phyloP scores from a whole-genome alignment of 768 basidiomycete genomes.

The Suillus clintonianus region DNA sequence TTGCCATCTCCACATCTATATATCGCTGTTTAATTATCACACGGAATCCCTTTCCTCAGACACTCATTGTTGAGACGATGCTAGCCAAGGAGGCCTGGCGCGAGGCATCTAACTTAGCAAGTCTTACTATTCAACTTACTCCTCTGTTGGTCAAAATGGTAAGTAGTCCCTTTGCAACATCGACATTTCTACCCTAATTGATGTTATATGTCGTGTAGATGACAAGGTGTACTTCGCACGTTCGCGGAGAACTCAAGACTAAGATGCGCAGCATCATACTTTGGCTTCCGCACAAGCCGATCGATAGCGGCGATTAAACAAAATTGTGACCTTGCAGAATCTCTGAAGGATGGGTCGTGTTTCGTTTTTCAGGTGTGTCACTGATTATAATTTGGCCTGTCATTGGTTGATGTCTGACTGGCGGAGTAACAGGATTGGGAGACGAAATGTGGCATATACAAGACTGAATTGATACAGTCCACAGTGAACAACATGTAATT shows the following conservation, averaged over 20 bases:
- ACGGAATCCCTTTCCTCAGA: too few species aligned
- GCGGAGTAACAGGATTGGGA: slow-evolving; percentile 1
- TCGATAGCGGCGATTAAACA: background rate
- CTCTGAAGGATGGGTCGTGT: slow-evolving; percentile 5
- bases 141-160: too few species aligned
- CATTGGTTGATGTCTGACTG: background rate
- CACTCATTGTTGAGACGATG: too few species aligned
- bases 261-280: slow-evolving; percentile 2
- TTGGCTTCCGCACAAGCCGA: slow-evolving; percentile 1
- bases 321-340: slow-evolving; percentile 1
- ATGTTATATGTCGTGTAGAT: background rate
- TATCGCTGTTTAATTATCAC: too few species aligned
- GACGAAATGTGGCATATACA: slow-evolving; percentile 23
- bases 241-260: slow-evolving; percentile 9
- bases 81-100: too few species aligned
- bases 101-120: too few species aligned
- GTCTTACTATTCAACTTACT: too few species aligned
- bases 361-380: slow-evolving; percentile 5
- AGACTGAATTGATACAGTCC: slow-evolving; percentile 25
- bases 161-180: too few species aligned
- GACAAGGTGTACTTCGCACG: slow-evolving; percentile 8
- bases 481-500: slow-evolving; percentile 28
- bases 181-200: background rate
- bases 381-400: background rate
- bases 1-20: too few species aligned